Conservation (phyloP, 805 yeast genomes). For the Monosporozyma servazzii region DNA sequence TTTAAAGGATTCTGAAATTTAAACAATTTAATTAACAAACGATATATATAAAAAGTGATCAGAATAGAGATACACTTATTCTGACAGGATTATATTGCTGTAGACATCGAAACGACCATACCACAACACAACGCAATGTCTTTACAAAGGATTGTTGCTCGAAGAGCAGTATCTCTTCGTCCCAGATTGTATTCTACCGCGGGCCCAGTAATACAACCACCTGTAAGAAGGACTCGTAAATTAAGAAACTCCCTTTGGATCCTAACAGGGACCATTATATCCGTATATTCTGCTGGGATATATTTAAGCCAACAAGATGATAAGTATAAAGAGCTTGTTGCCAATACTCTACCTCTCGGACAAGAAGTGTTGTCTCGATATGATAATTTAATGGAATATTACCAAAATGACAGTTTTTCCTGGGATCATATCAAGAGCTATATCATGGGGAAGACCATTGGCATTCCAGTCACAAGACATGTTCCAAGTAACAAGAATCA, state of each 20-base stretch:
- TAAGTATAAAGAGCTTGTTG: conserved; percentile 50
- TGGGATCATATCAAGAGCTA: conserved; percentile 18
- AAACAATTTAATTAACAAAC: not conserved
- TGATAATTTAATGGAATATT: conserved; percentile 31
- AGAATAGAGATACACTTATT: not conserved
- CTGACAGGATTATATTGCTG: no score
- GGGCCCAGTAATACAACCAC: not conserved
- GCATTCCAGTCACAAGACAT: conserved; percentile 13
- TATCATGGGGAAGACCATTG: conserved; percentile 15
- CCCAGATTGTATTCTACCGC: not conserved
- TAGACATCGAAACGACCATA: not conserved
- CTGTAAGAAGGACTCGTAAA: conserved; percentile 12
- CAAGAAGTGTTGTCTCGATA: conserved; percentile 43
- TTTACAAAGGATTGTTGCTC: not conserved
- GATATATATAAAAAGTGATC: not conserved
- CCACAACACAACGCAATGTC: not conserved
- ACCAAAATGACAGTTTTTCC: conserved; percentile 3
- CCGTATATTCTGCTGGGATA: conserved; percentile 52
- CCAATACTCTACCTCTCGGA: conserved; percentile 57
- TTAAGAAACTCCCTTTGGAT: conserved; percentile 28
- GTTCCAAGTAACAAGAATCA: not conserved
- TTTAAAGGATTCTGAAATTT: not conserved
- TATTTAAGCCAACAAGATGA: conserved; percentile 51
- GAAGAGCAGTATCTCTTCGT: not conserved
- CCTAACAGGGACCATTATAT: conserved; percentile 27